Percentiles rank a stretch among this genome's conserved stretches.
Conservation (phyloP, 768 basidiomycete species). For the Termitomyces sp. region DNA sequence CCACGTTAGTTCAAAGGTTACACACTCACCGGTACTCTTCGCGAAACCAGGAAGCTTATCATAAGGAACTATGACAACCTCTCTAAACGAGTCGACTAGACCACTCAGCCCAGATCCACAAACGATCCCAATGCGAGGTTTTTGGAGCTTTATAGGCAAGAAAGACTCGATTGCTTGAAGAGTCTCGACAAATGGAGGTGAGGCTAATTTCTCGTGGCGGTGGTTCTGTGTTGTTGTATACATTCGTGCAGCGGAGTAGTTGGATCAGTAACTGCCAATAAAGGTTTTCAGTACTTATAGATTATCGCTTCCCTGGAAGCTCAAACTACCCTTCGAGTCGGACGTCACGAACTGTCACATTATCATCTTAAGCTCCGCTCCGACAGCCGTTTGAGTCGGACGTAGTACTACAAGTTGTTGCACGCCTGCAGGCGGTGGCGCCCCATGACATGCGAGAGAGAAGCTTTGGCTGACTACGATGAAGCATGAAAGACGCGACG, state of each 20-base stretch:
- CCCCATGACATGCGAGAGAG: too few species aligned
- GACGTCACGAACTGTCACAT: too few species aligned
- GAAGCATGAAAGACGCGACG: too few species aligned
- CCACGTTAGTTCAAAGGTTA: too few species aligned
- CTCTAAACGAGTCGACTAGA: conserved; percentile 55
- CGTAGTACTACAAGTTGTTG: too few species aligned
- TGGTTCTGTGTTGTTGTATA: background rate
- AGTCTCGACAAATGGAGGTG: conserved; percentile 20
- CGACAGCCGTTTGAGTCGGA: too few species aligned
- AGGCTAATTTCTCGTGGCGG: background rate
- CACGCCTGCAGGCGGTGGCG: too few species aligned
- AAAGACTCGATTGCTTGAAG: conserved; percentile 26
- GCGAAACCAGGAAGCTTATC: conserved; percentile 67
- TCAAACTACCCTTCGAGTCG: too few species aligned
- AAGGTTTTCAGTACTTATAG: background rate
- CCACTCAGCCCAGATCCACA: conserved; percentile 85
- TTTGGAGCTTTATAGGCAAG: conserved; percentile 30
- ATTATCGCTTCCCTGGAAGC: too few species aligned
- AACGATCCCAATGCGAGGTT: conserved; percentile 73
- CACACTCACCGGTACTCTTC: conserved; percentile 64
- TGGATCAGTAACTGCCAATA: background rate
- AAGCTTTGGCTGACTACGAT: too few species aligned
- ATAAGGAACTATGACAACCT: conserved; percentile 61
- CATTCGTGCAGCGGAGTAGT: background rate
- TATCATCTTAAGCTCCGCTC: too few species aligned